These are phyloP conservation scores for Monosporozyma solicola DNA, from an alignment of 805 yeast species.

Conservation along the genomic window DNA sequence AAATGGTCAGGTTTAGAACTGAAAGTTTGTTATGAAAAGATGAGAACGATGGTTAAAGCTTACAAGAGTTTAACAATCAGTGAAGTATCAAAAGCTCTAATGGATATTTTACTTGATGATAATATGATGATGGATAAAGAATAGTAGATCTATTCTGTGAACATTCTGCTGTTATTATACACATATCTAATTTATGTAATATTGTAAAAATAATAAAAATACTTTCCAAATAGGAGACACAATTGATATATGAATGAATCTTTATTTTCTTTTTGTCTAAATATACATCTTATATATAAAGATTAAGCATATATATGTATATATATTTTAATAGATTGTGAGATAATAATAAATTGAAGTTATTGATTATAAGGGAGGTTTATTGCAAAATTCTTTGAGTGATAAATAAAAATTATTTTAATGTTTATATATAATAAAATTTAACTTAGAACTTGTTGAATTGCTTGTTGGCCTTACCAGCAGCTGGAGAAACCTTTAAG, in stretches of 20 bases:
- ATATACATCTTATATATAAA: constrained; percentile 8
- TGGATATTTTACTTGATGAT: constrained; percentile 8
- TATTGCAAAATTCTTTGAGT: not conserved
- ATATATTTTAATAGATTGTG: not conserved
- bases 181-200: not conserved
- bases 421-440: not conserved
- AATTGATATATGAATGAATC: not conserved
- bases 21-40: constrained; percentile 49
- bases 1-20: constrained; percentile 57
- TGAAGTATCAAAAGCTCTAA: constrained; percentile 29
- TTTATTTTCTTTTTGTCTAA: constrained; percentile 1
- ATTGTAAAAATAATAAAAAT: not conserved
- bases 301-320: not conserved
- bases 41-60: constrained; percentile 46
- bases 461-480: constrained; percentile 84
- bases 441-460: constrained; percentile 87
- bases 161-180: not conserved
- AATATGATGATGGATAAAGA: not conserved
- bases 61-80: constrained; percentile 32
- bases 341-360: not conserved
- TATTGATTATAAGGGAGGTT: not conserved
- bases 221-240: not conserved
- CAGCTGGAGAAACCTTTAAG: constrained; percentile 84
- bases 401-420: not conserved
- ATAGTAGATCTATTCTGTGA: not conserved